Conservation (phyloP, 2,329 filamentous ascomycete genomes). For the Aspergillus proliferans region DNA sequence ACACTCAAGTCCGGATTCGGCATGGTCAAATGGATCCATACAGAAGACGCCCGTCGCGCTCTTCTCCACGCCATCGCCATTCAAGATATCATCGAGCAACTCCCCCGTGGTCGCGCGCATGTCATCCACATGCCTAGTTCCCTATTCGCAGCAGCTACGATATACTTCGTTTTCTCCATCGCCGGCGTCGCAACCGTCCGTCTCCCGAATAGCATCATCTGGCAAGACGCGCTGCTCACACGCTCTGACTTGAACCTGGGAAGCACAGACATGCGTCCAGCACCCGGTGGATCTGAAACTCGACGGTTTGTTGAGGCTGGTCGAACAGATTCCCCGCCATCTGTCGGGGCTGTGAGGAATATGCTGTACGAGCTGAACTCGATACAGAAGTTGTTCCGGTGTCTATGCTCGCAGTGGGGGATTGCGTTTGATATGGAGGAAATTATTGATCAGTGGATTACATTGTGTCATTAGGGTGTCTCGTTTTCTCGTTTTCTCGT, state of each 20-base stretch:
- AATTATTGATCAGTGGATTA: constrained; percentile 40
- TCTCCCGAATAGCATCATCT: constrained; percentile 36
- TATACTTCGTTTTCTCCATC: constrained; percentile 38
- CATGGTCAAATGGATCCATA: constrained; percentile 33
- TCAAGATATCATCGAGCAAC: constrained; percentile 42
- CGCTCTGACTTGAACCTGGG: constrained; percentile 23
- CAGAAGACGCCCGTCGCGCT: constrained; percentile 35
- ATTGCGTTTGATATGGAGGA: constrained; percentile 43
- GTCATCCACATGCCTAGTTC: constrained; percentile 42
- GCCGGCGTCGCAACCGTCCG: constrained; percentile 32
- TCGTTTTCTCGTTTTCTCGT: background rate
- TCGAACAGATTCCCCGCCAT: constrained; percentile 13
- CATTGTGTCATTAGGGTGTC: constrained; percentile 31
- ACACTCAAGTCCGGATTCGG: constrained; percentile 27
- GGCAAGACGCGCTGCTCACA: constrained; percentile 35
- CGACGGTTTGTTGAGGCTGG: constrained; percentile 32
- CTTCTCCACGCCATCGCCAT: constrained; percentile 42
- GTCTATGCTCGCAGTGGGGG: constrained; percentile 41
- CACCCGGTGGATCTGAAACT: constrained; percentile 29
- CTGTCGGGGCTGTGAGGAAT: constrained; percentile 28
- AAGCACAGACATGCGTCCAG: constrained; percentile 16
- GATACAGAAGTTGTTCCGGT: constrained; percentile 43
- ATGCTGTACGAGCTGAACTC: constrained; percentile 44
- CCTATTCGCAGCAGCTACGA: constrained; percentile 39
- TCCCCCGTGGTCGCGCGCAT: constrained; percentile 41